These are phyloP conservation scores for Globisporangium spinosum DNA, from an alignment of 352 stramenopile species.

Conservation along the genomic window DNA sequence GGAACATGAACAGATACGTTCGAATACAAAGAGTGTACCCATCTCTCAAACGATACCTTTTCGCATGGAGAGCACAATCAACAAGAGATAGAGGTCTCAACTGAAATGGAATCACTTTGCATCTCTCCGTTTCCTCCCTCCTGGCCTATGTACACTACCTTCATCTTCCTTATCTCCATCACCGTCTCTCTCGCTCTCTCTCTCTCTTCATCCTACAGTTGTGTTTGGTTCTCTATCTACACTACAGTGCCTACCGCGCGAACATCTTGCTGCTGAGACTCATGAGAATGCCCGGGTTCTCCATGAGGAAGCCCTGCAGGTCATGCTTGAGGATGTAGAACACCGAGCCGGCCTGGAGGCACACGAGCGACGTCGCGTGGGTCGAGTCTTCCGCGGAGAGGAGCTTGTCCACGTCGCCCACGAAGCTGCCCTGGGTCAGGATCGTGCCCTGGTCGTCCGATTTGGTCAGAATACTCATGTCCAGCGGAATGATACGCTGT, in stretches of 20 bases:
- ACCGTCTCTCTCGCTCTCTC: background rate
- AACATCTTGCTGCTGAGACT: constrained; percentile 60
- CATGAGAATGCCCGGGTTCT: constrained; percentile 75
- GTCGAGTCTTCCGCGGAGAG: constrained; percentile 45
- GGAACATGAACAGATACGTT: background rate
- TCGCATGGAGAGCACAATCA: background rate
- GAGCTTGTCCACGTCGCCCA: constrained; percentile 71
- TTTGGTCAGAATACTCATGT: constrained; percentile 47
- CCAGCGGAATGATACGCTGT: constrained; percentile 56
- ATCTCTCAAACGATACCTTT: background rate
- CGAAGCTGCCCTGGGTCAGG: constrained; percentile 54
- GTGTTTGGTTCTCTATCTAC: constrained; percentile 8
- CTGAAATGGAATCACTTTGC: constrained; percentile 2
- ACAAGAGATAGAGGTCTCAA: background rate
- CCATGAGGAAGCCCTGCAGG: constrained; percentile 61
- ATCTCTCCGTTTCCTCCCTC: background rate
- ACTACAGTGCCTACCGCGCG: constrained; percentile 27
- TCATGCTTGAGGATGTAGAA: constrained; percentile 69
- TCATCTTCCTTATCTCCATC: background rate
- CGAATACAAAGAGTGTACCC: background rate
- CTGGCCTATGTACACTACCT: background rate
- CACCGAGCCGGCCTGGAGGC: constrained; percentile 43
- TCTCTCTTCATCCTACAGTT: background rate
- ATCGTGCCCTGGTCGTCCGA: constrained; percentile 37
- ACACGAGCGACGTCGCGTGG: constrained; percentile 61